Conservation (phyloP, 2,329 filamentous ascomycete genomes). For the Scytalidium sp. region DNA sequence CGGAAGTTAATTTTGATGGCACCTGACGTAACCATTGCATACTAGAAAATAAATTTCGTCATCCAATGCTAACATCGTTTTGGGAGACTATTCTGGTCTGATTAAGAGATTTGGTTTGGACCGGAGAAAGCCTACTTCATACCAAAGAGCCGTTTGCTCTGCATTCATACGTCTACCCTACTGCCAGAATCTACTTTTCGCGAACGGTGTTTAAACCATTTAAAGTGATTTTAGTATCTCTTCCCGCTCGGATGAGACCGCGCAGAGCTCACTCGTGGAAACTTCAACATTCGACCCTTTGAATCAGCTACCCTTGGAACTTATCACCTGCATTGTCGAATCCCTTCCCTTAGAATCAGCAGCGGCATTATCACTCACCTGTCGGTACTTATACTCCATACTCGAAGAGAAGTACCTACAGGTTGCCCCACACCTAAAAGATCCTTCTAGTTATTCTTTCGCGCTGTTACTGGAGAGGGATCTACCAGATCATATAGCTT, state of each 20-base stretch:
- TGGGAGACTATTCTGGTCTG: not conserved
- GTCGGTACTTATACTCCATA: not conserved
- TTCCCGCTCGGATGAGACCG: not conserved
- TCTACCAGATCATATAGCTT: constrained; percentile 9
- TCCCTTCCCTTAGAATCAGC: constrained; percentile 7
- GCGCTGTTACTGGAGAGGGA: constrained; percentile 7
- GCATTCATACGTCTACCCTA: not conserved
- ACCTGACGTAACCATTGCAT: not conserved
- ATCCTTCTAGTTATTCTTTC: not conserved
- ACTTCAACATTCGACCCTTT: constrained; percentile 5
- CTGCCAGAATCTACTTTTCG: not conserved
- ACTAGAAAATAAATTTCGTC: no score
- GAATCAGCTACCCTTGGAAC: constrained; percentile 8
- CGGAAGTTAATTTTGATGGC: no score
- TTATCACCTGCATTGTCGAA: constrained; percentile 5
- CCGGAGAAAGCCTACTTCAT: not conserved
- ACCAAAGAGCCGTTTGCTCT: not conserved
- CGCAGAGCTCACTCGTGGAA: not conserved
- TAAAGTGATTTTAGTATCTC: not conserved
- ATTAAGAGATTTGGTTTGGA: not conserved
- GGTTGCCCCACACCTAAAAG: not conserved
- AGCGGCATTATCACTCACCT: not conserved
- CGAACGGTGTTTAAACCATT: not conserved
- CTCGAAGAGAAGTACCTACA: not conserved
- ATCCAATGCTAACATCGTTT: not conserved